A percentile compares a stretch with the other conserved stretches of the same genome.
These are phyloP conservation scores for Ceratocystis cubensis DNA, from an alignment of 2,329 filamentous ascomycete genomes.

Conservation along the genomic window DNA sequence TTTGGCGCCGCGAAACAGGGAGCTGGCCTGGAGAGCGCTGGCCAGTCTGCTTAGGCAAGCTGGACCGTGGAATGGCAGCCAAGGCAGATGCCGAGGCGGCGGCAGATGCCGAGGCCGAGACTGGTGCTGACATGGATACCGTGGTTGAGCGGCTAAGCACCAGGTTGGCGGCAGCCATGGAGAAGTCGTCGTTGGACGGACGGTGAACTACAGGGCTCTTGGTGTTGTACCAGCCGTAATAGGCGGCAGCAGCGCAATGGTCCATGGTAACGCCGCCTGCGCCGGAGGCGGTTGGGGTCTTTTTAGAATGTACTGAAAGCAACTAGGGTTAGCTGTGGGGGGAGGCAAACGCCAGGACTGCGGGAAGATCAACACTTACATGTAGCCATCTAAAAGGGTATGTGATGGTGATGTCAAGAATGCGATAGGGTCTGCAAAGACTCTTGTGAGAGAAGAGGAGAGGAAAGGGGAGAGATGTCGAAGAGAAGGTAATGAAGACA, in stretches of 20 bases:
- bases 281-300: background rate
- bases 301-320: background rate
- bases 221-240: slow-evolving; percentile 54
- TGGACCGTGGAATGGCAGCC: background rate
- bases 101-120: slow-evolving; percentile 6
- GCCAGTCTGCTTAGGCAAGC: background rate
- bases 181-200: slow-evolving; percentile 37
- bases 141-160: slow-evolving; percentile 5
- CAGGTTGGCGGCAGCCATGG: slow-evolving; percentile 32
- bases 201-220: slow-evolving; percentile 41
- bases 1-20: background rate
- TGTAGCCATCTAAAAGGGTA: slow-evolving; percentile 4
- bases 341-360: background rate
- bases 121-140: background rate
- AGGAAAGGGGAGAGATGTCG: background rate
- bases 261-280: slow-evolving; percentile 13
- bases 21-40: background rate
- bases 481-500: background rate
- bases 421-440: background rate
- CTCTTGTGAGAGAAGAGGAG: background rate
- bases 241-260: slow-evolving; percentile 51
- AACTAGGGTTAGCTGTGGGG: background rate
- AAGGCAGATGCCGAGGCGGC: background rate
- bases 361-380: background rate
- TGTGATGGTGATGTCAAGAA: background rate